Percentiles rank a stretch among this genome's conserved stretches.
phyloP scores from a whole-genome alignment of 257 asterid species.

The Linderniella brevidens region DNA sequence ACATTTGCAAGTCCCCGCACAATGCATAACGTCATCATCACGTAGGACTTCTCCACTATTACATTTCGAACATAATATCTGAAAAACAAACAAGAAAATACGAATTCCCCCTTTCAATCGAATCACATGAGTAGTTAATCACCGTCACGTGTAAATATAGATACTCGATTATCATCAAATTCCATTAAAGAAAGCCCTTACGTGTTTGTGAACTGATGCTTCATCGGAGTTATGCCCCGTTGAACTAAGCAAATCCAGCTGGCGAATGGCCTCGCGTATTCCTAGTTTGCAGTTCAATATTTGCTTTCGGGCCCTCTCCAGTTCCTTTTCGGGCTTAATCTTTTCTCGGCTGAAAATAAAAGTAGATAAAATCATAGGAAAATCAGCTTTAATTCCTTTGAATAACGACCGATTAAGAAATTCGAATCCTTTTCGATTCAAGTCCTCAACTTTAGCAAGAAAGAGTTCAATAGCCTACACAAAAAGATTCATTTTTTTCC shows the following conservation, averaged over 20 bases:
- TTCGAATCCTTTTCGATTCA: too few species aligned
- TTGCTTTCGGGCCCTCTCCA: slow-evolving; percentile 70
- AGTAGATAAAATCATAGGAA: slow-evolving; percentile 13
- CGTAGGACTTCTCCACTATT: slow-evolving; percentile 61
- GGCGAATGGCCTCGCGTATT: slow-evolving; percentile 81
- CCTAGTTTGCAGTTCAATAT: slow-evolving; percentile 84
- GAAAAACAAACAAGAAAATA: slow-evolving; percentile 17
- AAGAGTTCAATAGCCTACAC: too few species aligned
- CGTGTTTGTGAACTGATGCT: slow-evolving; percentile 70
- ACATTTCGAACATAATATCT: slow-evolving; percentile 93
- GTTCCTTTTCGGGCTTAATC: slow-evolving; percentile 78
- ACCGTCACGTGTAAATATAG: slow-evolving; percentile 1
- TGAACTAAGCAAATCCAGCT: slow-evolving; percentile 73
- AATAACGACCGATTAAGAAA: too few species aligned
- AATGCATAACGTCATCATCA: slow-evolving; percentile 81
- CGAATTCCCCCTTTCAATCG: slow-evolving; percentile 7
- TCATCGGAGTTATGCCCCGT: slow-evolving; percentile 42
- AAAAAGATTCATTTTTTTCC: neutral
- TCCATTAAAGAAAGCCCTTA: slow-evolving; percentile 17
- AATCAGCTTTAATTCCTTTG: slow-evolving; percentile 6
- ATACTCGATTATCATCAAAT: slow-evolving; percentile 5
- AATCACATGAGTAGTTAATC: too few species aligned
- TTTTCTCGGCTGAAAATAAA: slow-evolving; percentile 65
- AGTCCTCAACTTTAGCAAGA: too few species aligned
- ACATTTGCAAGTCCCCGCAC: slow-evolving; percentile 91